These are phyloP conservation scores for Colletotrichum zoysiae DNA, from an alignment of 2,329 filamentous ascomycete genomes.

Conservation along the genomic window DNA sequence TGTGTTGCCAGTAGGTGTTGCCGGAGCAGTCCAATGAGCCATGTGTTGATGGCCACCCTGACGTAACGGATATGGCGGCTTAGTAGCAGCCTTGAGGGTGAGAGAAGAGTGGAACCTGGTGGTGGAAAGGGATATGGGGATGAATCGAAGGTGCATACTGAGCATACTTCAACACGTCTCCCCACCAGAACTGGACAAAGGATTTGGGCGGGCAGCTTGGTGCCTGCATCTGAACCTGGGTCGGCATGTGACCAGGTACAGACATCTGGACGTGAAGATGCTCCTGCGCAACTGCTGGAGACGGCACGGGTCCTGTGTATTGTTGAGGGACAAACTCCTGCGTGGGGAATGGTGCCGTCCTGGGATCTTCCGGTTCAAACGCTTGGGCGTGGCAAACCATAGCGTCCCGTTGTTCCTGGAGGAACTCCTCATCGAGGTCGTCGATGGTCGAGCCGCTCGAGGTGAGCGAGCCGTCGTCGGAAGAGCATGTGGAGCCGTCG, in stretches of 20 bases:
- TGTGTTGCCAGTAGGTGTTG: not conserved
- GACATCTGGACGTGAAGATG: slow-evolving; percentile 48
- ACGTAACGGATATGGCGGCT: slow-evolving; percentile 44
- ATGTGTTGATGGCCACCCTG: not conserved
- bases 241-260: slow-evolving; percentile 53
- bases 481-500: slow-evolving; percentile 58
- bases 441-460: slow-evolving; percentile 67
- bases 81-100: slow-evolving; percentile 67
- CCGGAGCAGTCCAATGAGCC: not conserved
- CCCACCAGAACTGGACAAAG: slow-evolving; percentile 61
- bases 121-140: slow-evolving; percentile 64
- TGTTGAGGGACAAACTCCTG: slow-evolving; percentile 63
- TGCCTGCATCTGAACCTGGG: slow-evolving; percentile 50
- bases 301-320: slow-evolving; percentile 56
- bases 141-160: slow-evolving; percentile 63
- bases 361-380: slow-evolving; percentile 61
- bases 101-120: slow-evolving; percentile 64
- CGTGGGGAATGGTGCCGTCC: slow-evolving; percentile 54
- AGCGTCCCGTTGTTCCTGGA: slow-evolving; percentile 58
- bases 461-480: slow-evolving; percentile 67
- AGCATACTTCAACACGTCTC: slow-evolving; percentile 67
- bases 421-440: slow-evolving; percentile 63
- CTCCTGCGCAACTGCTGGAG: slow-evolving; percentile 44
- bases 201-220: slow-evolving; percentile 60
- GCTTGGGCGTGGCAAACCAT: slow-evolving; percentile 58